Evolutionary conservation across 1,284 basidiomycete species (phyloP), one percentile per base, ranked within the genome.

Genomic region (Melampsora larici-populina): DNA sequence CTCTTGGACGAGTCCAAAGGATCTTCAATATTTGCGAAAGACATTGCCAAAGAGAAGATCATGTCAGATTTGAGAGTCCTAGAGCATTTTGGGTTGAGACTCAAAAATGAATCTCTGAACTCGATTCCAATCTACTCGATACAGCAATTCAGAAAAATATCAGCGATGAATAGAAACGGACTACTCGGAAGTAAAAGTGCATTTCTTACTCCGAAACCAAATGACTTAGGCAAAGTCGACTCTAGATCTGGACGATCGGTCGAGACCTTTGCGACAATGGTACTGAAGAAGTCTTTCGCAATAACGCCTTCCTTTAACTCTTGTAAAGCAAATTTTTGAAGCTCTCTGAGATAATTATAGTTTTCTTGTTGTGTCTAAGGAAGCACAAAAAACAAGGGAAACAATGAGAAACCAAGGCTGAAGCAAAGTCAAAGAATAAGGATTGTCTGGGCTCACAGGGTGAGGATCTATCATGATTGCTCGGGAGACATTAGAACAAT

Each of bases 391-490:
- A 63, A 24, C 6, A 17, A 7, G 33, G 66, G 26, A 40, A 13
- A 3, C 18, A n/a, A 21, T 55, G n/a, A 51, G 33, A 51, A 46
- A 3, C 46, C 48, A 0, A 29, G n/a, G 21, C 13, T 40, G 58
- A 60, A 8, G 43, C 1, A 3, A 9, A 48, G 33, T n/a, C 15
- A 2, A 48, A 65, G 11, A 46, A 49, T 7, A 65, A 40, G 40
- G n/a, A 48, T 9, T 36, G 36, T 36, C 4, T 26, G 24, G 4
- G 21, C 73, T 68, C n/a, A 76, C 73, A 82, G 91, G 90, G 80
- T 90, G 90, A 1, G 96, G 95, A 83, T 96, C 94, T 66, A 98
- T 94, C 81, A 97, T 92, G 84, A 96, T 95, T 2, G 93, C 97
- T 63, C 96, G 88, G 13, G 92, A 93, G 79, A 97, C 88, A 84